Evolutionary conservation across 129 eudicot species (phyloP).

Genomic region (Scalesia atractyloides): DNA sequence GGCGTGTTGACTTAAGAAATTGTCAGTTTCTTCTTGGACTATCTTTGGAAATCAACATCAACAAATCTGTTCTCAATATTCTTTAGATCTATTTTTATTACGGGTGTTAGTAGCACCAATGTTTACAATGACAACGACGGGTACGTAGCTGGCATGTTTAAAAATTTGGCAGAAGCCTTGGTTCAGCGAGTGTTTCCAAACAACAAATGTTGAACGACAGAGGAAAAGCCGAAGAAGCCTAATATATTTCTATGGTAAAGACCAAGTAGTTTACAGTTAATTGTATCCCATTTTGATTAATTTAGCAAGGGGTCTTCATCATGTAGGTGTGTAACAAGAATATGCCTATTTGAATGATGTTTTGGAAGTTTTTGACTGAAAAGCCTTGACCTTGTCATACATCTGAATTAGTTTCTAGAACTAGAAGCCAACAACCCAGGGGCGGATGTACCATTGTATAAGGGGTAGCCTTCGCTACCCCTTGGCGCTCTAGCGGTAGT

Average conservation of each 20-base stretch:
- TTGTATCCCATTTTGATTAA: slow-evolving; percentile 11
- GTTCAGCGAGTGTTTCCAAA: slow-evolving; percentile 10
- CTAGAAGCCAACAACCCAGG: slow-evolving; percentile 16
- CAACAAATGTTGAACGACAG: slow-evolving; percentile 19
- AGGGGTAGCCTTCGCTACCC: too few relatives aligned
- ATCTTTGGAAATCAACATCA: slow-evolving; percentile 34
- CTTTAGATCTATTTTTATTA: slow-evolving; percentile 22
- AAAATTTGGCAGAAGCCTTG: slow-evolving; percentile 18
- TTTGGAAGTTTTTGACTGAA: slow-evolving; percentile 22
- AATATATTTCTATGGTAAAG: slow-evolving; percentile 24
- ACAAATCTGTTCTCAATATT: slow-evolving; percentile 29
- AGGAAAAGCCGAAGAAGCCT: slow-evolving; percentile 30
- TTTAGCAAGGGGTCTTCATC: slow-evolving; percentile 29
- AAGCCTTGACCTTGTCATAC: slow-evolving; percentile 27
- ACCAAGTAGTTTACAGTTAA: slow-evolving; percentile 12
- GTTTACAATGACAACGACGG: background rate
- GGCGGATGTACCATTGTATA: too few relatives aligned
- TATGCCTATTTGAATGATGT: slow-evolving; percentile 19
- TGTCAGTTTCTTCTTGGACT: slow-evolving; percentile 33
- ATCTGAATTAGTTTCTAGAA: slow-evolving; percentile 11
- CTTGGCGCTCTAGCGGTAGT: too few relatives aligned
- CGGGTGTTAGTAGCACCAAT: background rate
- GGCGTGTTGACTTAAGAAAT: slow-evolving; percentile 19
- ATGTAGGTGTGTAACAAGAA: slow-evolving; percentile 26
- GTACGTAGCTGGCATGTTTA: slow-evolving; percentile 20